Percentiles rank a stretch among this genome's conserved stretches.
These are phyloP conservation scores for Phytopythium kandeliae DNA, from an alignment of 352 stramenopile species.

Conservation along the genomic window DNA sequence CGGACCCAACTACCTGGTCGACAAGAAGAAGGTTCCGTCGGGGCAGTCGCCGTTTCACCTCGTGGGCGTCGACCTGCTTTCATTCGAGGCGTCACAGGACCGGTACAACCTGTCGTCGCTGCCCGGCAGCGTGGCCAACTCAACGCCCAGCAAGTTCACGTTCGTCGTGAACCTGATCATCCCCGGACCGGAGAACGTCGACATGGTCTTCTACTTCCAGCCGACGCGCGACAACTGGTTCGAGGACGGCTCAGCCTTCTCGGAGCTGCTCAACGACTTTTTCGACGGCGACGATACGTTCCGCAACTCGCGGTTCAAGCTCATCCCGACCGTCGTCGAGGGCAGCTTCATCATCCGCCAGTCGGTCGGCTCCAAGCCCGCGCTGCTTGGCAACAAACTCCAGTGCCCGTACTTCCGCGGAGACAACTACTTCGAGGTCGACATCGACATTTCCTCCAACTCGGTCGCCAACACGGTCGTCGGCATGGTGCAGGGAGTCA, in stretches of 20 bases:
- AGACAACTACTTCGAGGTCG: slow-evolving; percentile 94
- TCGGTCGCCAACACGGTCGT: slow-evolving; percentile 88
- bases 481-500: slow-evolving; percentile 86
- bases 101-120: slow-evolving; percentile 75
- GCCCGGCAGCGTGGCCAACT: slow-evolving; percentile 67
- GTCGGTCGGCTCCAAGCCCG: slow-evolving; percentile 93
- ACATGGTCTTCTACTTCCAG: slow-evolving; percentile 87
- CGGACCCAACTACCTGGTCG: slow-evolving; percentile 83
- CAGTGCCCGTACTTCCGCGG: slow-evolving; percentile 85
- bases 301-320: slow-evolving; percentile 96
- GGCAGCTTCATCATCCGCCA: slow-evolving; percentile 97
- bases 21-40: slow-evolving; percentile 87
- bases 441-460: slow-evolving; percentile 94
- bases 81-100: slow-evolving; percentile 63
- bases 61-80: slow-evolving; percentile 76
- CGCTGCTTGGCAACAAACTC: slow-evolving; percentile 96
- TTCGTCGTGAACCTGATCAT: slow-evolving; percentile 91
- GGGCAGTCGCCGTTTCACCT: slow-evolving; percentile 67
- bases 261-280: slow-evolving; percentile 86
- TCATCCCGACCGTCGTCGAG: slow-evolving; percentile 96
- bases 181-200: slow-evolving; percentile 66
- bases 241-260: slow-evolving; percentile 85
- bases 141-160: slow-evolving; percentile 63
- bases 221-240: slow-evolving; percentile 74
- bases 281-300: slow-evolving; percentile 94